phyloP scores from a whole-genome alignment of 139 green algal species.

The Pleodorina starrii region DNA sequence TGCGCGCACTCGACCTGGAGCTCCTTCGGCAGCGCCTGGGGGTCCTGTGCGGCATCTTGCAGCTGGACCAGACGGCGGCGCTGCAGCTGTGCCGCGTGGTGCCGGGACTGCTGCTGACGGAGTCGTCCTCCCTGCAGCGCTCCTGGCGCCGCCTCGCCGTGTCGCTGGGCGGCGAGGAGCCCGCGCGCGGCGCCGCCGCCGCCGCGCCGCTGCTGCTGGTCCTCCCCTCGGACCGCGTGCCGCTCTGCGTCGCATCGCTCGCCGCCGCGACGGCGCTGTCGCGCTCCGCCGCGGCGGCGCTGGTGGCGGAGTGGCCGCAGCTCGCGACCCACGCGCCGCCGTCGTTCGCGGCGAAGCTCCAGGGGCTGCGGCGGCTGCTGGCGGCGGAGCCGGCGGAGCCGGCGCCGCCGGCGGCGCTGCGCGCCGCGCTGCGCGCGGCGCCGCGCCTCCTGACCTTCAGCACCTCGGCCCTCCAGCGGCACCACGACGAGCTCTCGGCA shows the following conservation, averaged over 20 bases:
- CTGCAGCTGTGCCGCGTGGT: background rate
- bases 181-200: background rate
- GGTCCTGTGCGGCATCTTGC: background rate
- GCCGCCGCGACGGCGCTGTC: background rate
- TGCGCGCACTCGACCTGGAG: background rate
- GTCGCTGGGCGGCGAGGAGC: background rate
- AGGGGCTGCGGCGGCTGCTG: constrained; percentile 25
- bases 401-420: background rate
- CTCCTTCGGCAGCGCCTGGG: background rate
- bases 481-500: constrained; percentile 4
- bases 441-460: constrained; percentile 55
- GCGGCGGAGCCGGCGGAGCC: background rate
- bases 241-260: background rate
- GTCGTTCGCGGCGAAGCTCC: constrained; percentile 31
- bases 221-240: constrained; percentile 8
- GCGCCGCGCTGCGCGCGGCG: background rate
- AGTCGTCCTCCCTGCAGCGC: background rate
- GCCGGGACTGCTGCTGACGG: background rate
- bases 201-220: constrained; percentile 46
- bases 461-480: background rate
- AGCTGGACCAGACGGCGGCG: background rate
- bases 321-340: background rate
- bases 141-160: background rate
- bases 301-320: constrained; percentile 24
- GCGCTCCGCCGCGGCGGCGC: background rate